Percentiles rank a stretch among this genome's conserved stretches.
phyloP scores from a whole-genome alignment of 768 basidiomycete genomes.

The Strobilomyces echinocephalus region DNA sequence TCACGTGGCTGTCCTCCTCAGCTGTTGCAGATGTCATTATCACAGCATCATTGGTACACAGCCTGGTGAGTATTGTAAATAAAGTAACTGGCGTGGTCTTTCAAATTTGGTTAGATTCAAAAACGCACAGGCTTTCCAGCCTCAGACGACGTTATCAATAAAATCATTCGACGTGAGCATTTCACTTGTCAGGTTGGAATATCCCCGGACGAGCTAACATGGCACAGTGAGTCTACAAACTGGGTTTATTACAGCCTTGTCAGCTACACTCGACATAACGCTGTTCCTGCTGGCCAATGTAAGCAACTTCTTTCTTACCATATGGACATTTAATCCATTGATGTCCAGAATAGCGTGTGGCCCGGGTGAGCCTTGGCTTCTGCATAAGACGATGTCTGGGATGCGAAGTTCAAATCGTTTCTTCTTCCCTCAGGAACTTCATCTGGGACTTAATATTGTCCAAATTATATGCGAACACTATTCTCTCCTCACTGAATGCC shows the following conservation, averaged over 20 bases:
- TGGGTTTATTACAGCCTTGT: slow-evolving; percentile 15
- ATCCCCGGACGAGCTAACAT: background rate
- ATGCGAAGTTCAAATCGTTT: background rate
- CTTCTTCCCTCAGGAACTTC: slow-evolving; percentile 8
- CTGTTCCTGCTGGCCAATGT: slow-evolving; percentile 20
- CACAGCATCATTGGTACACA: slow-evolving; percentile 39
- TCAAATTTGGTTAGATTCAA: slow-evolving; percentile 23
- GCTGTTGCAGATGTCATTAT: slow-evolving; percentile 40
- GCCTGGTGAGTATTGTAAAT: slow-evolving; percentile 30
- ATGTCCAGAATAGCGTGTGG: background rate
- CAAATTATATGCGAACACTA: slow-evolving; percentile 26
- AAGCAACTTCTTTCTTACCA: background rate
- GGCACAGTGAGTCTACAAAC: slow-evolving; percentile 29
- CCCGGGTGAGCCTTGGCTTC: background rate
- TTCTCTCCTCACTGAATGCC: slow-evolving; percentile 21
- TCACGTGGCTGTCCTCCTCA: slow-evolving; percentile 41
- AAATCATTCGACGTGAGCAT: slow-evolving; percentile 36
- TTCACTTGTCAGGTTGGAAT: background rate
- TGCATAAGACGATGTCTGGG: background rate
- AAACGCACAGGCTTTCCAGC: slow-evolving; percentile 36
- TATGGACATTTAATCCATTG: background rate
- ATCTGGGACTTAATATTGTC: slow-evolving; percentile 25
- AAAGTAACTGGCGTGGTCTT: background rate
- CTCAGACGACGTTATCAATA: slow-evolving; percentile 38
- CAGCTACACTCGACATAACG: slow-evolving; percentile 17